Conservation (phyloP, 352 stramenopile genomes). For the Thalassiosira ordinaria region DNA sequence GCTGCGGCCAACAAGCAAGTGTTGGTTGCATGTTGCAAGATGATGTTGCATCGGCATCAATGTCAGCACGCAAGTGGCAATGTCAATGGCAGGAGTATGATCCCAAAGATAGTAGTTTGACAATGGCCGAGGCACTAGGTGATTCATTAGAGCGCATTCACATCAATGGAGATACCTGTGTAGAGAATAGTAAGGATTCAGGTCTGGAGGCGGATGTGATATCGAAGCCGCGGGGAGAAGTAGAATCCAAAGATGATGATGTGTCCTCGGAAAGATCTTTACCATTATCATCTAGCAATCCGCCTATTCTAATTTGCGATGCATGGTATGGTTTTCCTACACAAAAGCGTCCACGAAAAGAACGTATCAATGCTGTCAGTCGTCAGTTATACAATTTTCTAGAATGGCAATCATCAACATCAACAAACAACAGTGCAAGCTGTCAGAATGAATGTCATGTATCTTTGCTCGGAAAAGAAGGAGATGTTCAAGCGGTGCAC, state of each 20-base stretch:
- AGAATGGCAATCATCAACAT: conserved; percentile 54
- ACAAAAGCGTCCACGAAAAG: conserved; percentile 65
- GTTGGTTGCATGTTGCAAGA: too few species aligned
- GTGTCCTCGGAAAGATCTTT: too few species aligned
- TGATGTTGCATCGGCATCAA: too few species aligned
- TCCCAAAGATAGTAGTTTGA: too few species aligned
- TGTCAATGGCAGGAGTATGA: too few species aligned
- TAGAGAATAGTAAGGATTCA: neutral
- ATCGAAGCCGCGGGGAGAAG: neutral
- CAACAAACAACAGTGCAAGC: too few species aligned
- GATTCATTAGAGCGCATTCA: conserved; percentile 20
- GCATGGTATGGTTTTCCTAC: conserved; percentile 78
- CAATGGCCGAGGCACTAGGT: conserved; percentile 3
- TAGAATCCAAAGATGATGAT: too few species aligned
- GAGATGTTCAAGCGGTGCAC: conserved; percentile 28
- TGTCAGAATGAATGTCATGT: too few species aligned
- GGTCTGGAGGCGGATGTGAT: neutral
- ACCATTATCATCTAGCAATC: too few species aligned
- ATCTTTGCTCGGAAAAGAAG: conserved; percentile 52
- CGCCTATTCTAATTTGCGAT: conserved; percentile 69
- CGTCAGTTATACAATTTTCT: conserved; percentile 76
- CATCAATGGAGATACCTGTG: conserved; percentile 7
- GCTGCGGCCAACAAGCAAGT: too few species aligned
- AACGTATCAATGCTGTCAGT: conserved; percentile 71
- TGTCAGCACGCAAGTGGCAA: too few species aligned